Evolutionary conservation across 1,284 basidiomycete species (phyloP).

Genomic region (Malassezia vespertilionis): DNA sequence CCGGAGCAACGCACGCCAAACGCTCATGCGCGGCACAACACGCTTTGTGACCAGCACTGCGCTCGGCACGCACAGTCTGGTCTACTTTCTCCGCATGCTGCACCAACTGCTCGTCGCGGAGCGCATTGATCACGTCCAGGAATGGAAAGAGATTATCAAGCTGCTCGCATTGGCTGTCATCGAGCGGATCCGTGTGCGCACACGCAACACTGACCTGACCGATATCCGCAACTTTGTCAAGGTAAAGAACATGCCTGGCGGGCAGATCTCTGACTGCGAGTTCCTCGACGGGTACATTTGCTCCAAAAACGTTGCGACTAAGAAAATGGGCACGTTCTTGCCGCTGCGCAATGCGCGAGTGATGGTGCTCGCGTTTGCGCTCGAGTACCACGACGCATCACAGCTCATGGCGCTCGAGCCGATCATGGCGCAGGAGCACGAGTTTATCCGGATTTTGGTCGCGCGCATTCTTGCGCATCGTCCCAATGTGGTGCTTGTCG

Average conservation of each 20-base stretch:
- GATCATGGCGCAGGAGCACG: slow-evolving; percentile 83
- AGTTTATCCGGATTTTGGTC: slow-evolving; percentile 80
- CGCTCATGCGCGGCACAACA: slow-evolving; percentile 17
- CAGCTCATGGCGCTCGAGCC: slow-evolving; percentile 90
- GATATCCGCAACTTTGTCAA: slow-evolving; percentile 91
- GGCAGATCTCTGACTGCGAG: slow-evolving; percentile 78
- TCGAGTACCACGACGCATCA: slow-evolving; percentile 80
- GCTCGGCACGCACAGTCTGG: slow-evolving; percentile 14
- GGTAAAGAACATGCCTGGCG: slow-evolving; percentile 96
- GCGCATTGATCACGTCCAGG: slow-evolving; percentile 22
- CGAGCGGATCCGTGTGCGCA: slow-evolving; percentile 43
- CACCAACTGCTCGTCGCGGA: slow-evolving; percentile 31
- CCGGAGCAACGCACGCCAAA: slow-evolving; percentile 12
- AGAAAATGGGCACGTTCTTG: slow-evolving; percentile 54
- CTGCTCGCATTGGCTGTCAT: slow-evolving; percentile 35
- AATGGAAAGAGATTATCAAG: slow-evolving; percentile 36
- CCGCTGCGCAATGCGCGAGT: slow-evolving; percentile 68
- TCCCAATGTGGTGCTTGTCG: slow-evolving; percentile 83
- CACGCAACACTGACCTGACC: slow-evolving; percentile 62
- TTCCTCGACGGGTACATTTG: slow-evolving; percentile 95
- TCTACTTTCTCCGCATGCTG: slow-evolving; percentile 35
- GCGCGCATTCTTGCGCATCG: slow-evolving; percentile 77
- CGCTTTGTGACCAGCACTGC: slow-evolving; percentile 17
- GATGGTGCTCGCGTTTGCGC: slow-evolving; percentile 88
- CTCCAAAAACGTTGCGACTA: slow-evolving; percentile 94